Conservation (phyloP, 371 early-diverging fungal species). For the Saksenaea vasiformis region DNA sequence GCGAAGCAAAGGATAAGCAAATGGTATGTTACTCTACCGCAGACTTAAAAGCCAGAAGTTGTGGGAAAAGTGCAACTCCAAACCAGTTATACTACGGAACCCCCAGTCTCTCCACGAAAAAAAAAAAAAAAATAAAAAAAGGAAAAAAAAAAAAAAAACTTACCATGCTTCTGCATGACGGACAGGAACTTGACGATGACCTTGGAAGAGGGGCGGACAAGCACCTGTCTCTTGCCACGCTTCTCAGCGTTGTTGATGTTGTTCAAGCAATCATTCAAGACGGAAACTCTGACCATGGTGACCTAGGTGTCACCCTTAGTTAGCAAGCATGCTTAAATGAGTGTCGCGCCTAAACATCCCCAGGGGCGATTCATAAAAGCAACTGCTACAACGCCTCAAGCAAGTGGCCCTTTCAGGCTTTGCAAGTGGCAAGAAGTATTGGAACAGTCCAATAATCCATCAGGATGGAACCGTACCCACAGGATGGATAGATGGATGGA, state of each 20-base stretch:
- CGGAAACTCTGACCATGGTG: slow-evolving; percentile 21
- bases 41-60: slow-evolving; percentile 72
- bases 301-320: slow-evolving; percentile 3
- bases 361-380: slow-evolving; percentile 17
- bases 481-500: slow-evolving; percentile 18
- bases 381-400: slow-evolving; percentile 10
- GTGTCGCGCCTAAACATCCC: slow-evolving; percentile 20
- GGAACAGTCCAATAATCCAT: slow-evolving; percentile 1
- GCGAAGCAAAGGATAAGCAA: slow-evolving; percentile 17
- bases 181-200: slow-evolving; percentile 97
- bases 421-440: slow-evolving; percentile 14
- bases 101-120: neutral
- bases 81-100: slow-evolving; percentile 70
- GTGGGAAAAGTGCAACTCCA: slow-evolving; percentile 38
- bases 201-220: slow-evolving; percentile 94
- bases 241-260: slow-evolving; percentile 86
- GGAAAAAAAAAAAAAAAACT: slow-evolving; percentile 43
- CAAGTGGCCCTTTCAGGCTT: slow-evolving; percentile 12
- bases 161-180: slow-evolving; percentile 98
- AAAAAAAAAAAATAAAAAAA: slow-evolving; percentile 33
- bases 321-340: slow-evolving; percentile 21
- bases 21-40: slow-evolving; percentile 58
- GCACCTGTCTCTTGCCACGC: slow-evolving; percentile 92
- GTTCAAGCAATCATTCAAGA: slow-evolving; percentile 90
- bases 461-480: neutral